phyloP scores from a whole-genome alignment of 2,329 filamentous ascomycete genomes.

The Xylariales sp. region DNA sequence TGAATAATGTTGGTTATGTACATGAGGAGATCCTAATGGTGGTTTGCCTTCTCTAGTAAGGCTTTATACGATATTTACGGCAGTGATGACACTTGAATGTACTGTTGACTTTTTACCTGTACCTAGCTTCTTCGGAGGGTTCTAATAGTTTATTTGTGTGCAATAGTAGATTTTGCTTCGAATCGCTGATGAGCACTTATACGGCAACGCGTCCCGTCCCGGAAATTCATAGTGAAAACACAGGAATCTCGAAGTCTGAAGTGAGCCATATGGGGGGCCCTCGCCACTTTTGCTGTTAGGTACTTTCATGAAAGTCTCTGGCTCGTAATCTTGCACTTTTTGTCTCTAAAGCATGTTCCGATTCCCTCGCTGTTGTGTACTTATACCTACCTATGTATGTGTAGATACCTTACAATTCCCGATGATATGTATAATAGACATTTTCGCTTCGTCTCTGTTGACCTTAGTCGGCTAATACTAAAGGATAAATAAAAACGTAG shows the following conservation, averaged over 20 bases:
- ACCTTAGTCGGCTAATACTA: no score
- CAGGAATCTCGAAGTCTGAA: not conserved
- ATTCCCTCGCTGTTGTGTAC: no score
- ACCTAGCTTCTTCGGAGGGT: not conserved
- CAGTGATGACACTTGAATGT: constrained; percentile 27
- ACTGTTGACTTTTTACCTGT: constrained; percentile 19
- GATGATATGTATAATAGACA: no score
- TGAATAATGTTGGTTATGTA: constrained; percentile 17
- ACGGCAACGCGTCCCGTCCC: not conserved
- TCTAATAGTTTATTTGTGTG: not conserved
- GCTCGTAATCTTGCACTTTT: no score
- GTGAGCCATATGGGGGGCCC: not conserved
- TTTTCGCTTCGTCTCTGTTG: no score
- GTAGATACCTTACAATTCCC: no score
- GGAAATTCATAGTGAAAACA: not conserved
- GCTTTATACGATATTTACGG: constrained; percentile 26
- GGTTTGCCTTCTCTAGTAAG: not conserved
- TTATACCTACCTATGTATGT: no score
- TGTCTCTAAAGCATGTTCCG: no score
- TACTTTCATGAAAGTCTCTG: not conserved
- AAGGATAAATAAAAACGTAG: no score
- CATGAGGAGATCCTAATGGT: constrained; percentile 9
- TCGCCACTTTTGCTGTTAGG: not conserved
- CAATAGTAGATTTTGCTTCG: not conserved
- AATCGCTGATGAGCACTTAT: not conserved